Conservation (phyloP, 23 red algal species). For the Gracilaria vermiculophylla region DNA sequence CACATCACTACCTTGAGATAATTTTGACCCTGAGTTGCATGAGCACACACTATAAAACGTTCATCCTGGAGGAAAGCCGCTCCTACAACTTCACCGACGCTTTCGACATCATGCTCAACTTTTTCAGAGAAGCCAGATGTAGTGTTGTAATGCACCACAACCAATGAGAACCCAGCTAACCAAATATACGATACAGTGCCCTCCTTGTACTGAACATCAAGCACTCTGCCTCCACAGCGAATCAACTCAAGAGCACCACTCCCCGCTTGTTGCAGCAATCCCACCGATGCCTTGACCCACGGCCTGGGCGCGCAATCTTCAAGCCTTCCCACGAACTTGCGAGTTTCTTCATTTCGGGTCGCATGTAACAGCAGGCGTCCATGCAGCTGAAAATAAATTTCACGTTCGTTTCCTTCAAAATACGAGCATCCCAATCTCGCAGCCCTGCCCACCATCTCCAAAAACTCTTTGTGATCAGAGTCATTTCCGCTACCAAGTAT, state of each 20-base stretch:
- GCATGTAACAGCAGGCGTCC: too few relatives aligned
- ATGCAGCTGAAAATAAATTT: too few relatives aligned
- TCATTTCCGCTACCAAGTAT: not conserved
- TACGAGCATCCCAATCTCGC: not conserved
- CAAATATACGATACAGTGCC: not conserved
- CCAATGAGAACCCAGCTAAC: not conserved
- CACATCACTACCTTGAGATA: not conserved
- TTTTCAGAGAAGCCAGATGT: not conserved
- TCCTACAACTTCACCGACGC: not conserved
- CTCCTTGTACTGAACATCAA: not conserved
- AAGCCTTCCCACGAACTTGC: too few relatives aligned
- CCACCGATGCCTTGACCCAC: constrained; percentile 13
- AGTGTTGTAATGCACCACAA: not conserved
- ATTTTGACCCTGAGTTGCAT: too few relatives aligned
- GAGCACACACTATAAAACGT: not conserved
- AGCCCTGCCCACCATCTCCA: too few relatives aligned
- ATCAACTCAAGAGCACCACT: not conserved
- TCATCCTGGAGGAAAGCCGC: not conserved
- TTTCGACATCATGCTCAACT: not conserved
- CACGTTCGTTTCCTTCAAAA: too few relatives aligned
- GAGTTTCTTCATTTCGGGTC: too few relatives aligned
- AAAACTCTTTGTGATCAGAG: not conserved
- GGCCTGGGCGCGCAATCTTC: too few relatives aligned
- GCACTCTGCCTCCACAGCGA: not conserved
- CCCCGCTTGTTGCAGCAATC: not conserved